phyloP scores from a whole-genome alignment of 805 yeast species.

The Spathaspora passalidarum region DNA sequence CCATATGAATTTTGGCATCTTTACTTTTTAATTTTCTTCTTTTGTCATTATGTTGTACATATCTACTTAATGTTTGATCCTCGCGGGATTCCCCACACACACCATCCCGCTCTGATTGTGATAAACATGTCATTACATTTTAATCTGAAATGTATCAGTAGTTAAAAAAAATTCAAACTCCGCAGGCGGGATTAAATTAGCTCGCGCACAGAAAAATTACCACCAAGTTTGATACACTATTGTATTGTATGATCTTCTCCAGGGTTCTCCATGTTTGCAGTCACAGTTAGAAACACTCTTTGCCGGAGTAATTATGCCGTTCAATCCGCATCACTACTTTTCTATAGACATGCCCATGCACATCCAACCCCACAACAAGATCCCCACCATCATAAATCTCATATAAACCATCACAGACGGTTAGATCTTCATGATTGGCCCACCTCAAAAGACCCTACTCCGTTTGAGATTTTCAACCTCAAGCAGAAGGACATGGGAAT shows the following conservation, averaged over 20 bases:
- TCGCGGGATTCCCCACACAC: too few relatives aligned
- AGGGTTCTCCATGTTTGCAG: background rate
- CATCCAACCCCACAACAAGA: background rate
- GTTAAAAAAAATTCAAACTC: background rate
- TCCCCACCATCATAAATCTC: background rate
- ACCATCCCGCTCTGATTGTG: background rate
- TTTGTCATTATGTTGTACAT: too few relatives aligned
- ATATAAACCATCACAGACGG: conserved; percentile 20
- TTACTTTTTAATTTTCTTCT: background rate
- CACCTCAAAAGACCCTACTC: conserved; percentile 50
- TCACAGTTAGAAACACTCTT: background rate
- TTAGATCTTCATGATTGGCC: conserved; percentile 56
- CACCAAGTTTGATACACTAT: background rate
- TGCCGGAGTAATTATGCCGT: background rate
- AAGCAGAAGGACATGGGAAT: conserved; percentile 30
- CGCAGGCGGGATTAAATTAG: background rate
- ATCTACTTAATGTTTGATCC: too few relatives aligned
- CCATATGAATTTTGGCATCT: background rate
- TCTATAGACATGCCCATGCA: background rate
- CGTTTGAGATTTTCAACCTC: conserved; percentile 60
- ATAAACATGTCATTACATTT: background rate
- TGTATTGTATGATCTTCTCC: background rate
- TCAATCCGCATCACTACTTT: background rate
- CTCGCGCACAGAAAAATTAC: background rate
- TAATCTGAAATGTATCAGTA: too few relatives aligned